Percentiles rank a stretch among this genome's conserved stretches.
Evolutionary conservation across 495 filamentous ascomycete species (phyloP).

Genomic region (Cetradonia linearis): DNA sequence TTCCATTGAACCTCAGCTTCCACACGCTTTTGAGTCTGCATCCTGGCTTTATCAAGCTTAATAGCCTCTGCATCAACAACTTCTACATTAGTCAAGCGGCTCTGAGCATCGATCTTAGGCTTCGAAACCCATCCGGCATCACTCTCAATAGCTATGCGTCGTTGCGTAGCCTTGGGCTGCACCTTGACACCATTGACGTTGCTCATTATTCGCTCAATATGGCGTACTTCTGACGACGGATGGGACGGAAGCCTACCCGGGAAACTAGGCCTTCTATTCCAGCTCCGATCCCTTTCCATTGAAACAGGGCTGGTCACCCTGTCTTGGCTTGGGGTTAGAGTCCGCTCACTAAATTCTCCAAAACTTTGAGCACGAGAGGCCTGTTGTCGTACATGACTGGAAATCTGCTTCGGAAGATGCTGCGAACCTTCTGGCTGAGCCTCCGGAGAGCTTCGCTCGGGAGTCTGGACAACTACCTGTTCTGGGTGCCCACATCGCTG

Average conservation of each 20-base stretch:
- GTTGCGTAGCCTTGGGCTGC: background rate
- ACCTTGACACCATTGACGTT: slow-evolving; percentile 14
- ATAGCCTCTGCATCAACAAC: slow-evolving; percentile 14
- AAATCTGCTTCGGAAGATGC: background rate
- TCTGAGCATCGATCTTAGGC: slow-evolving; percentile 9
- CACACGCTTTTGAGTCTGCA: slow-evolving; percentile 8
- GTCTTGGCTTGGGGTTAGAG: slow-evolving; percentile 9
- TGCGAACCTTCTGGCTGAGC: background rate
- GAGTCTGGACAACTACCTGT: background rate
- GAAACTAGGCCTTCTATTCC: slow-evolving; percentile 5
- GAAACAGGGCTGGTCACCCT: background rate
- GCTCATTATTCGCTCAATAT: slow-evolving; percentile 21
- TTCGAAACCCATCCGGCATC: background rate
- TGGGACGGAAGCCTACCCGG: slow-evolving; percentile 5
- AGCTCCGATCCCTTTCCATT: slow-evolving; percentile 11
- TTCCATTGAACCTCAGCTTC: background rate
- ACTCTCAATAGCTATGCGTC: slow-evolving; percentile 1
- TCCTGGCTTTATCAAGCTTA: slow-evolving; percentile 17
- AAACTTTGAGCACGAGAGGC: background rate
- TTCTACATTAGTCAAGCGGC: background rate
- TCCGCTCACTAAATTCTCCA: slow-evolving; percentile 1
- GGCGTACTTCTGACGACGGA: slow-evolving; percentile 13
- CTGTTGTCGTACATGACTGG: background rate
- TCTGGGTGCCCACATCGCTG: background rate
- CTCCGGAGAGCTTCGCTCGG: background rate